phyloP scores from a whole-genome alignment of 2,329 filamentous ascomycete genomes.

The Ophiostoma himal-ulmi region DNA sequence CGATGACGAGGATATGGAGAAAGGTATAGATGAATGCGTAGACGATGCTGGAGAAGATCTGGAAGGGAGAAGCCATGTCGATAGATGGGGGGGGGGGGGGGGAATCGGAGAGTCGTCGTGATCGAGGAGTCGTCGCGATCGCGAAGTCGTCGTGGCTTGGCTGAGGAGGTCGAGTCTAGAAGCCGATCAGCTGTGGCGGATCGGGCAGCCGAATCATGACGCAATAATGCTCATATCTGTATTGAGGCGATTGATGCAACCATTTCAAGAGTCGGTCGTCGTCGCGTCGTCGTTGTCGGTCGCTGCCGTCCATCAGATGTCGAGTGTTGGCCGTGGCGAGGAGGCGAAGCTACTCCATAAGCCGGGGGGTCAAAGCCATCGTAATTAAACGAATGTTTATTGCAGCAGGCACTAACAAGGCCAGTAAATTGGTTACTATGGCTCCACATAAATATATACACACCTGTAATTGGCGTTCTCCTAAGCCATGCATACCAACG shows the following conservation, averaged over 20 bases:
- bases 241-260: neutral
- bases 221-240: conserved; percentile 3
- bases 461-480: neutral
- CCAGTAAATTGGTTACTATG: neutral
- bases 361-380: neutral
- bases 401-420: neutral
- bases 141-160: neutral
- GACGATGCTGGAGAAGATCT: conserved; percentile 67
- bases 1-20: conserved; percentile 66
- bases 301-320: neutral
- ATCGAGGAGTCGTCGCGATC: too few relatives aligned
- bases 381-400: conserved; percentile 6
- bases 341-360: neutral
- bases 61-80: conserved; percentile 29
- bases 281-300: neutral
- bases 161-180: neutral
- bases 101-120: neutral
- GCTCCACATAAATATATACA: neutral
- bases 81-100: neutral
- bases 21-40: conserved; percentile 74
- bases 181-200: neutral
- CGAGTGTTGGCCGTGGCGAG: neutral
- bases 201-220: conserved; percentile 16
- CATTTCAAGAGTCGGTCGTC: conserved; percentile 11
- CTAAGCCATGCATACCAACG: neutral